phyloP scores from a whole-genome alignment of 2,329 filamentous ascomycete species.

The Coniochaeta ligniaria region DNA sequence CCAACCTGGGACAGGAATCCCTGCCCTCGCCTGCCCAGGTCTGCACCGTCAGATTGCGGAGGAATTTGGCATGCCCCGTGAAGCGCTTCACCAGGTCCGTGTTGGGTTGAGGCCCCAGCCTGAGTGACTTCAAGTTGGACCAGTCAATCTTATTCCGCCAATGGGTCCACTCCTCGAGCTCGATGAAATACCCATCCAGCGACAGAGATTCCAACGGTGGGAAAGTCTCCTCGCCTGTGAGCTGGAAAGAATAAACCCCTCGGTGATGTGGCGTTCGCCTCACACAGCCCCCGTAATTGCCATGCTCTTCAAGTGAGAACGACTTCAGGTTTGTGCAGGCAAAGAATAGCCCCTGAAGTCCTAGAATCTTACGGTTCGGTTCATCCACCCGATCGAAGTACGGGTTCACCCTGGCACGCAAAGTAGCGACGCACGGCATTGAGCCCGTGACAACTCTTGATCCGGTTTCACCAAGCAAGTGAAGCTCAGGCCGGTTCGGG shows the following conservation, averaged over 20 bases:
- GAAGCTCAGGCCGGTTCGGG: slow-evolving; percentile 2
- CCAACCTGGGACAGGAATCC: background rate
- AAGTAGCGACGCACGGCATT: background rate
- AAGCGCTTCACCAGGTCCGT: background rate
- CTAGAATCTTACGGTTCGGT: background rate
- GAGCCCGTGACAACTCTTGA: background rate
- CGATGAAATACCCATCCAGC: slow-evolving; percentile 1
- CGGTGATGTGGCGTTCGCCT: background rate
- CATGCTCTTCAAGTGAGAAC: background rate
- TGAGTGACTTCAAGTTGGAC: slow-evolving; percentile 1
- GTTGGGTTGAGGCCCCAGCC: background rate
- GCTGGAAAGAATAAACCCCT: background rate
- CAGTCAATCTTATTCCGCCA: slow-evolving; percentile 4
- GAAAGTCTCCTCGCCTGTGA: slow-evolving; percentile 1
- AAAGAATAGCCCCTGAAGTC: slow-evolving; percentile 1
- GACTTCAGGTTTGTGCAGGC: slow-evolving; percentile 3
- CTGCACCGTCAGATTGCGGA: slow-evolving; percentile 2
- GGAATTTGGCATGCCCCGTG: background rate
- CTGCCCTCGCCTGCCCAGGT: slow-evolving; percentile 1
- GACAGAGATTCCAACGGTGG: slow-evolving; percentile 4
- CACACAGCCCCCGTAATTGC: slow-evolving; percentile 4
- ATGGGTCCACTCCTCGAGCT: background rate
- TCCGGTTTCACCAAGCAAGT: slow-evolving; percentile 3
- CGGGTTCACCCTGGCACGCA: background rate
- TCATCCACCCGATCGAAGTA: background rate